phyloP scores from a whole-genome alignment of 768 basidiomycete genomes.

The Cystofilobasidium capitatum region DNA sequence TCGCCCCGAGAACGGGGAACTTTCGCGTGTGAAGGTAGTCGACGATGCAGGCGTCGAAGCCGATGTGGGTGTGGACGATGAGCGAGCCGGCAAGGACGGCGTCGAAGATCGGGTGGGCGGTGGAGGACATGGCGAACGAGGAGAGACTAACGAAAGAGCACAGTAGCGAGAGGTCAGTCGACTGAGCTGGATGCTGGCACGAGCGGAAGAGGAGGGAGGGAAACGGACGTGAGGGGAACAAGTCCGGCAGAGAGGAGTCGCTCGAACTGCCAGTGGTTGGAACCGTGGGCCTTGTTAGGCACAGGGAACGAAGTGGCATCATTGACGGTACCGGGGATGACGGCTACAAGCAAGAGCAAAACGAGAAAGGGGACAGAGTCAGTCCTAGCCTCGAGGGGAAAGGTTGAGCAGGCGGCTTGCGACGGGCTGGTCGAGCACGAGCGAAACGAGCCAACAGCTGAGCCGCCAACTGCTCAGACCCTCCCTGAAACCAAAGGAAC shows the following conservation, averaged over 20 bases:
- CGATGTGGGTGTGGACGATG: constrained; percentile 91
- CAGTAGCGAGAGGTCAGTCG: background rate
- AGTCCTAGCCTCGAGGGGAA: background rate
- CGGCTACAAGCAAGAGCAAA: constrained; percentile 45
- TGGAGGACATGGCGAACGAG: constrained; percentile 18
- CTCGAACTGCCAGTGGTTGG: constrained; percentile 89
- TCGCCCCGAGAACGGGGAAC: constrained; percentile 68
- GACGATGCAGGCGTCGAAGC: constrained; percentile 56
- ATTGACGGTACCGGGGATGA: constrained; percentile 85
- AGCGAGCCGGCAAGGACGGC: constrained; percentile 77
- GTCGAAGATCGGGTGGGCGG: constrained; percentile 60
- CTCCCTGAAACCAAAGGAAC: background rate
- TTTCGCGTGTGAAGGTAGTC: constrained; percentile 93
- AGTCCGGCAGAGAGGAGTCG: constrained; percentile 77
- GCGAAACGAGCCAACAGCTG: background rate
- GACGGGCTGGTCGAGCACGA: background rate
- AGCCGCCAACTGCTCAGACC: background rate
- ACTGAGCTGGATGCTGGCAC: background rate
- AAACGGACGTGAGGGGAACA: constrained; percentile 59
- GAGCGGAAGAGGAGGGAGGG: background rate
- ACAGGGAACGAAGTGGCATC: constrained; percentile 85
- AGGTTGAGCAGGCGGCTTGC: background rate
- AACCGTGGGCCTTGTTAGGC: constrained; percentile 59
- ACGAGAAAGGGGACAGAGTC: background rate
- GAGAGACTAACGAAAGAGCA: constrained; percentile 13